Evolutionary conservation across 225 moss, liverwort and hornwort genomes (phyloP).

Genomic region (Pleurozium schreberi): DNA sequence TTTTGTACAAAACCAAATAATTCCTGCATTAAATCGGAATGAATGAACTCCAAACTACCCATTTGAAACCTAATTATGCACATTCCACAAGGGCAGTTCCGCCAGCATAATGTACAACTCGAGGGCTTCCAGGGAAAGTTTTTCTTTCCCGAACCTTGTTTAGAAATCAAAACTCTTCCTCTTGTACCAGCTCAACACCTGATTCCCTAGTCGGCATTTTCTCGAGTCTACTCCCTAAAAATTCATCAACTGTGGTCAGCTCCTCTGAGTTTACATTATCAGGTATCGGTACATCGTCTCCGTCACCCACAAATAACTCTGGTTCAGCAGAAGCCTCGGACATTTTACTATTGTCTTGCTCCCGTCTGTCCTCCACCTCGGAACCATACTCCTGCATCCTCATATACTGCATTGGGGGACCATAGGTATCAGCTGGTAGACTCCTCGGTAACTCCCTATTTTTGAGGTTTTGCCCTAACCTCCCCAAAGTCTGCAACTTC

Average conservation of each 20-base stretch:
- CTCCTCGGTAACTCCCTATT: constrained; percentile 9
- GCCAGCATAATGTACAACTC: not conserved
- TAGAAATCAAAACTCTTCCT: constrained; percentile 21
- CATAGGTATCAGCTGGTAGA: constrained; percentile 7
- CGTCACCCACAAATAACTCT: not conserved
- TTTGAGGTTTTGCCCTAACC: not conserved
- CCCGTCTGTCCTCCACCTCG: constrained; percentile 7
- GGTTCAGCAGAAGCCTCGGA: not conserved
- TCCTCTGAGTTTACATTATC: not conserved
- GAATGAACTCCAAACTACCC: not conserved
- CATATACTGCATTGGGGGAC: constrained; percentile 28
- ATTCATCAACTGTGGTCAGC: constrained; percentile 13
- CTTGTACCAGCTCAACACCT: constrained; percentile 15
- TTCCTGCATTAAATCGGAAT: not conserved
- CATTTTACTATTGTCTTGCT: not conserved
- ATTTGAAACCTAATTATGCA: not conserved
- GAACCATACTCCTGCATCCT: constrained; percentile 22
- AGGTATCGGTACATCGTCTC: not conserved
- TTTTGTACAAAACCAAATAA: not conserved
- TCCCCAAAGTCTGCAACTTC: not conserved
- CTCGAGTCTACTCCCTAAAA: constrained; percentile 5
- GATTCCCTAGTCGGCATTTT: not conserved
- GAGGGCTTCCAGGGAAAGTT: not conserved
- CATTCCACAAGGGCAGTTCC: not conserved
- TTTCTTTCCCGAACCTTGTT: not conserved